Percentiles rank a stretch among this genome's conserved stretches.
These are phyloP conservation scores for Rhynchosporium agropyri DNA, from an alignment of 2,329 filamentous ascomycete genomes.

Conservation along the genomic window DNA sequence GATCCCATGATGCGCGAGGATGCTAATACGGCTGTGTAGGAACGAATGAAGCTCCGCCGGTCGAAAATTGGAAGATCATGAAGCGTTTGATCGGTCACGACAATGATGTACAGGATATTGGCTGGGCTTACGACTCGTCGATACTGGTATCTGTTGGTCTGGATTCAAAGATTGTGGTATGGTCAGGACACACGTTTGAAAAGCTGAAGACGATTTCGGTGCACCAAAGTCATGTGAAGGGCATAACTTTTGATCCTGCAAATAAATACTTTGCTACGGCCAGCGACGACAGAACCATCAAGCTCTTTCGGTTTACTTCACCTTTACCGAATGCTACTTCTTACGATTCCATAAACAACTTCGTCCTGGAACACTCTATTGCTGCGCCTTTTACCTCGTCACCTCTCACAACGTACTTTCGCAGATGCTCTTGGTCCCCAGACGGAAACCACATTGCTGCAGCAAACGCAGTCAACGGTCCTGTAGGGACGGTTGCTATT, in stretches of 20 bases:
- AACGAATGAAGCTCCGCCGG: constrained; percentile 84
- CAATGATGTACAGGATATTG: constrained; percentile 97
- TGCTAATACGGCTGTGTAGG: constrained; percentile 46
- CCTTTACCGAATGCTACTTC: constrained; percentile 88
- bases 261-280: constrained; percentile 99
- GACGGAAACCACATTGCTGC: constrained; percentile 97
- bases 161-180: constrained; percentile 97
- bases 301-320: constrained; percentile 92
- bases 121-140: constrained; percentile 95
- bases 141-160: constrained; percentile 94
- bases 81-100: constrained; percentile 94
- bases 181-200: constrained; percentile 97
- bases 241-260: constrained; percentile 96
- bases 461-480: constrained; percentile 94
- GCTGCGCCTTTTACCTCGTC: constrained; percentile 85
- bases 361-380: constrained; percentile 91
- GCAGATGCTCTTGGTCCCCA: constrained; percentile 95
- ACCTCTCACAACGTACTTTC: constrained; percentile 94
- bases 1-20: constrained; percentile 27
- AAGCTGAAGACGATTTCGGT: constrained; percentile 92
- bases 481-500: constrained; percentile 95
- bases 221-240: constrained; percentile 97
- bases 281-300: constrained; percentile 94
- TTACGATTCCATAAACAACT: constrained; percentile 96
- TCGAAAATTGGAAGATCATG: constrained; percentile 98